A percentile compares a stretch with the other conserved stretches of the same genome.
phyloP scores from a whole-genome alignment of 768 basidiomycete species.

The Xerocomellus chrysenteron region DNA sequence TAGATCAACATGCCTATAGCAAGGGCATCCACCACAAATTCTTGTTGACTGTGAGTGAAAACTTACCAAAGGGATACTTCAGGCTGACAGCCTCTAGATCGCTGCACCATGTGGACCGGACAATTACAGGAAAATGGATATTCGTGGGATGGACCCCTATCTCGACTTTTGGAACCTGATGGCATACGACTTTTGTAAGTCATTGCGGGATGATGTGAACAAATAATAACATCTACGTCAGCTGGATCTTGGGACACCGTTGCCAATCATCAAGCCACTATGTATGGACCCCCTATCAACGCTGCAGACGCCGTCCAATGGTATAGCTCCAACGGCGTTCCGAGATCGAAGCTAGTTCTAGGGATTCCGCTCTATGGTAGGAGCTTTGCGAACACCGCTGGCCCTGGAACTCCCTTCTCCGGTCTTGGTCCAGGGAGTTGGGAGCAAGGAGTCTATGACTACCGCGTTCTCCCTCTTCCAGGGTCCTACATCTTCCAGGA shows the following conservation, averaged over 20 bases:
- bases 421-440: constrained; percentile 88
- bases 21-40: constrained; percentile 64
- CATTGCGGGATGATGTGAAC: constrained; percentile 19
- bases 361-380: constrained; percentile 95
- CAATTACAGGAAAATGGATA: constrained; percentile 76
- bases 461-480: constrained; percentile 81
- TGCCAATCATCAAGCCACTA: constrained; percentile 83
- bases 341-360: constrained; percentile 77
- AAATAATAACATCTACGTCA: constrained; percentile 27
- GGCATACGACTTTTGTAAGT: constrained; percentile 80
- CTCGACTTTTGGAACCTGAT: constrained; percentile 99
- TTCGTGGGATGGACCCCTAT: constrained; percentile 81
- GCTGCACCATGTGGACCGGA: constrained; percentile 91
- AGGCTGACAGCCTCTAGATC: constrained; percentile 47
- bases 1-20: constrained; percentile 72
- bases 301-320: constrained; percentile 64
- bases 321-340: constrained; percentile 71
- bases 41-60: constrained; percentile 63
- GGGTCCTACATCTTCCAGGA: constrained; percentile 68
- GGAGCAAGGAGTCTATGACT: constrained; percentile 93
- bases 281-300: constrained; percentile 67
- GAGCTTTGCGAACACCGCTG: constrained; percentile 81
- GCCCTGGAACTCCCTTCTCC: constrained; percentile 75
- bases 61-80: neutral
- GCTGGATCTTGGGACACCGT: constrained; percentile 75